Evolutionary conservation across 345 rosid genomes (phyloP).

Genomic region (Melaleuca quinquenervia): DNA sequence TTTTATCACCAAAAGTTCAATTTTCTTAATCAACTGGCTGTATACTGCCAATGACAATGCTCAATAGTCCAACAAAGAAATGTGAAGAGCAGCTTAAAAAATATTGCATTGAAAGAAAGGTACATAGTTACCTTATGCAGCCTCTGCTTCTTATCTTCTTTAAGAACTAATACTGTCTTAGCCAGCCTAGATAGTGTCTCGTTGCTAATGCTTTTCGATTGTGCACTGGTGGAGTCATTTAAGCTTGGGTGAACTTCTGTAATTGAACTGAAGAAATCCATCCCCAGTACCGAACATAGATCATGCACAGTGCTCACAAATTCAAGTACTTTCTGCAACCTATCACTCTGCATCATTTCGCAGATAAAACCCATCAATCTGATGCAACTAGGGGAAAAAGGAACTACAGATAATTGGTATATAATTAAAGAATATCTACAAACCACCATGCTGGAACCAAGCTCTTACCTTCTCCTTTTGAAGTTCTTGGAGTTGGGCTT

Average conservation of each 20-base stretch:
- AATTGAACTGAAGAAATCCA: conserved; percentile 76
- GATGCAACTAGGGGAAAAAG: not conserved
- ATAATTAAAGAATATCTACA: not conserved
- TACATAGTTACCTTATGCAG: conserved; percentile 48
- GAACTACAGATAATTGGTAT: not conserved
- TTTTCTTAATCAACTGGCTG: not conserved
- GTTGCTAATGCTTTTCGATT: conserved; percentile 88
- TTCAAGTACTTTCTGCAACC: conserved; percentile 83
- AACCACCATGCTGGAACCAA: not conserved
- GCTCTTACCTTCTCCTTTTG: conserved; percentile 76
- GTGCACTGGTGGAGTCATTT: conserved; percentile 49
- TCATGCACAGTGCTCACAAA: conserved; percentile 92
- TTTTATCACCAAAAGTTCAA: not conserved
- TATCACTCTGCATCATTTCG: conserved; percentile 52
- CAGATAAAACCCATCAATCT: not conserved
- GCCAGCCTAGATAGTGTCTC: conserved; percentile 76
- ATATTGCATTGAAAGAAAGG: not conserved
- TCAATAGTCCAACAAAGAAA: not conserved
- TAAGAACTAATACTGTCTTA: conserved; percentile 59
- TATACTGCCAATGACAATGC: not conserved
- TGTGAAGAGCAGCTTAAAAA: not conserved
- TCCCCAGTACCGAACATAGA: conserved; percentile 79
- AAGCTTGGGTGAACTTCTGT: conserved; percentile 96
- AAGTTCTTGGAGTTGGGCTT: conserved; percentile 72
- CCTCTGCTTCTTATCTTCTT: conserved; percentile 86